Conservation (phyloP, 73 alveolate species). For the Paramecium sonneborni region DNA sequence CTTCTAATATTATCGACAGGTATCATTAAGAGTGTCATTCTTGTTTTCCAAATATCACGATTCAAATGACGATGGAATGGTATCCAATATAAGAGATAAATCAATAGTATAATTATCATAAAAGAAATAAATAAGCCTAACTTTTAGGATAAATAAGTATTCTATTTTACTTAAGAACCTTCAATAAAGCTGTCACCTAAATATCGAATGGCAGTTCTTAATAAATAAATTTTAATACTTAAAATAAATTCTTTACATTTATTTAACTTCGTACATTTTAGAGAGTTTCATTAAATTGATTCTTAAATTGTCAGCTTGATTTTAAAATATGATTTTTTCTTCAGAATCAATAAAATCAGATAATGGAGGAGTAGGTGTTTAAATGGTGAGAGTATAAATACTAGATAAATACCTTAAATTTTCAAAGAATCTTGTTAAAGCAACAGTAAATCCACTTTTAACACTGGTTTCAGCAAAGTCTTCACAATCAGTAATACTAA, state of each 20-base stretch:
- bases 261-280: neutral
- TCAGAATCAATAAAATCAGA: neutral
- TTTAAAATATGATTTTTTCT: neutral
- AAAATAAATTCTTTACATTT: slow-evolving; percentile 24
- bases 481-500: slow-evolving; percentile 29
- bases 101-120: neutral
- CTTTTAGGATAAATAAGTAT: neutral
- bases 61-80: slow-evolving; percentile 34
- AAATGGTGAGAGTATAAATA: neutral
- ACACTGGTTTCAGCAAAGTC: slow-evolving; percentile 14
- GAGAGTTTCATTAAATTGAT: slow-evolving; percentile 7
- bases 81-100: slow-evolving; percentile 36
- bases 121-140: neutral
- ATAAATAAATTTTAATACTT: neutral
- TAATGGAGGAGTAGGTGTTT: neutral
- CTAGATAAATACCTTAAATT: neutral
- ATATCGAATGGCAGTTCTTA: slow-evolving; percentile 44
- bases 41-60: slow-evolving; percentile 46
- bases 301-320: neutral
- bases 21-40: slow-evolving; percentile 46
- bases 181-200: slow-evolving; percentile 7
- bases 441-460: slow-evolving; percentile 46
- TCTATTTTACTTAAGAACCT: neutral
- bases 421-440: slow-evolving; percentile 43
- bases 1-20: slow-evolving; percentile 44